Base-by-base conservation (phyloP, 768 basidiomycete species). In the Lentinula aciculospora region DNA sequence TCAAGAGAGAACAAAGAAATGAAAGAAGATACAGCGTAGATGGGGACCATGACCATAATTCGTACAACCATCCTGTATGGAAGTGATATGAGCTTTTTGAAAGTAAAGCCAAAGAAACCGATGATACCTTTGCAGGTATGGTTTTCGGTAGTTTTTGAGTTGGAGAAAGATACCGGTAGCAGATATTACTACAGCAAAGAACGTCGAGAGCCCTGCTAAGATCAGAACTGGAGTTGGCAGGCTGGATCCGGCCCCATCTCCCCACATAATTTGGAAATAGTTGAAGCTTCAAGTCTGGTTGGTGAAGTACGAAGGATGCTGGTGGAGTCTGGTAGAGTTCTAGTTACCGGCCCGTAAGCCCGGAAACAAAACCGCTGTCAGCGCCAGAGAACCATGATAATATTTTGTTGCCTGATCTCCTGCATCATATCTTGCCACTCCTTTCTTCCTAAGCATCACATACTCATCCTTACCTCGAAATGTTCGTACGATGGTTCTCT, bases 1-100 rank as follows among this genome's bases (percentile, higher is more conserved):
- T 96, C 89, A 56, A 98, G 76, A 0, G 94, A 97, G 74, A 94
- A 92, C 39, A 99, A 77, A 0, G 96, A 93, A 60, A 98, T 93
- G 63, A 98, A 76, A 3, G 93, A 94, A 0, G 97, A 81, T 28
- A 98, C 76, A 1, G 85, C 93, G 69, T 99, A 98, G 28, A 98
- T 75, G 0, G 96, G 96, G 4, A 92, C 92, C 94, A 98, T 98
- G 64, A 98, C 61, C 90, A 98, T 94, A 67, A 98, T 97, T 47
- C 97, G 82, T 44, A 97, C 80, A 49, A 96, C 94, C 82, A 92
- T 89, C 62, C 96, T 89, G 58, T 19, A 36, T 9, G 58, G 34
- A 21, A 2, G 9, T 8, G n/a, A 10, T 49, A 21, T 39, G 21
- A 51, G 19, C 47, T 13, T 51, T 10, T 57, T 23, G n/a, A 49